A percentile compares a stretch with the other conserved stretches of the same genome.
These are phyloP conservation scores for Hippophae rhamnoides DNA, from an alignment of 306 rosid species.

Conservation along the genomic window DNA sequence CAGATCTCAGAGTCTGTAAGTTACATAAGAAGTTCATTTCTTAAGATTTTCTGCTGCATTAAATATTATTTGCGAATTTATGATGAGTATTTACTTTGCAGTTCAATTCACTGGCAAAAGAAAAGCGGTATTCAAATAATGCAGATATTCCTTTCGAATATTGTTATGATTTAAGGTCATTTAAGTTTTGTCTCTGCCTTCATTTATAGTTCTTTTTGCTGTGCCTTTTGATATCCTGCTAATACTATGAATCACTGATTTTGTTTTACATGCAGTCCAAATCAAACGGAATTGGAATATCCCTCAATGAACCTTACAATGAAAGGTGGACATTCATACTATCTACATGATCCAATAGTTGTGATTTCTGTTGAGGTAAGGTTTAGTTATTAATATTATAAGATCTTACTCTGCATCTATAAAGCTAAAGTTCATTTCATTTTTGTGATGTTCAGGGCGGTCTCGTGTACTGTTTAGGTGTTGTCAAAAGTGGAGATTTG, in stretches of 20 bases:
- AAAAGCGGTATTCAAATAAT: constrained; percentile 19
- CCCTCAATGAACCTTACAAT: constrained; percentile 54
- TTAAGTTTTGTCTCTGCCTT: constrained; percentile 5
- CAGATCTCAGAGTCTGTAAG: constrained; percentile 53
- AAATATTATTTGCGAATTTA: neutral
- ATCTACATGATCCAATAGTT: constrained; percentile 30
- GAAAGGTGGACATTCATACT: constrained; percentile 58
- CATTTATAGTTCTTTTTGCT: constrained; percentile 3
- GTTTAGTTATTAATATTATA: constrained; percentile 13
- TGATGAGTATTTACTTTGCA: constrained; percentile 26
- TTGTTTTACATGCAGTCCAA: constrained; percentile 34
- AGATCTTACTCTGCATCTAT: constrained; percentile 5
- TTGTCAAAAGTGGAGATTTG: constrained; percentile 44
- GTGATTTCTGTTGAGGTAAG: constrained; percentile 9
- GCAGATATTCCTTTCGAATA: constrained; percentile 57
- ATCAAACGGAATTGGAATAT: constrained; percentile 9
- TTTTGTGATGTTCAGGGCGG: constrained; percentile 34
- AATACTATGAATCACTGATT: constrained; percentile 18
- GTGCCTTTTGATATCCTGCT: too few relatives aligned
- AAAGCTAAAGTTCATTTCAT: constrained; percentile 4
- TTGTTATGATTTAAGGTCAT: constrained; percentile 58
- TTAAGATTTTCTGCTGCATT: constrained; percentile 10
- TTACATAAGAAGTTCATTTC: constrained; percentile 6
- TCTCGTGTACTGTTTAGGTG: constrained; percentile 35
- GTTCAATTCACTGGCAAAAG: constrained; percentile 38